Base-by-base conservation (phyloP, 2,329 filamentous ascomycete genomes). In the Didymellaceae sp. region DNA sequence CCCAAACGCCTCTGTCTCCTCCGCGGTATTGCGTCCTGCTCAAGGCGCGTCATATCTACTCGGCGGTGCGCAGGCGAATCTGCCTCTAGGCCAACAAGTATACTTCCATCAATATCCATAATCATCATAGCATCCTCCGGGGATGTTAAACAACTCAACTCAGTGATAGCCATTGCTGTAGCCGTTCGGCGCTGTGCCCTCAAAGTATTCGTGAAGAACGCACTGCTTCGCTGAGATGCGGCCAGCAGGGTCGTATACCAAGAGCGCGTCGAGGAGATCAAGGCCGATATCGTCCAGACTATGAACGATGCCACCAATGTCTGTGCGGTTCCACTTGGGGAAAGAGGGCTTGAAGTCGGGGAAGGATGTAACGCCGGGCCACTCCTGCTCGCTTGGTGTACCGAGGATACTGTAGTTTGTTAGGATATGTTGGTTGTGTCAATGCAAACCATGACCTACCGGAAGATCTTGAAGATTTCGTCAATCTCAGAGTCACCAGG, bases 401-500 rank as follows among this genome's bases (percentile, higher is more conserved):
- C 91, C 91, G 30, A 96, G 84, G 26, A 91, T 63, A 17, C 66
- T 73, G 38, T 7, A 1, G 5, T 9, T 5, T 16, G 40, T 68
- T 49, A 68, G 58, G 17, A 13, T 4, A 10, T 7, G 24, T 20
- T 3, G 20, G 2, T 8, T n/a, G 14, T 33, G 22, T 25, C 4
- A 5, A 20, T 26, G 17, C 24, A 14, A 7, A 10, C 18, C 3
- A n/a, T 6, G 7, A 58, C 81, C 65, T 78, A 91, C 90, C 87
- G 85, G 86, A 96, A 96, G 71, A 88, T 95, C 78, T 93, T 94
- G 82, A 95, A 95, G 69, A 95, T 95, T 75, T 95, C 90, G 68
- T 95, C 90, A 75, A 95, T 95, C 71, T 95, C 90, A 5, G 90
- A 94, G 72, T 96, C 91, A 51, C 91, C 91, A 10, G 91, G 91